Evolutionary conservation across 148 eudicot genomes (phyloP).

Genomic region (Oxyria digyna): DNA sequence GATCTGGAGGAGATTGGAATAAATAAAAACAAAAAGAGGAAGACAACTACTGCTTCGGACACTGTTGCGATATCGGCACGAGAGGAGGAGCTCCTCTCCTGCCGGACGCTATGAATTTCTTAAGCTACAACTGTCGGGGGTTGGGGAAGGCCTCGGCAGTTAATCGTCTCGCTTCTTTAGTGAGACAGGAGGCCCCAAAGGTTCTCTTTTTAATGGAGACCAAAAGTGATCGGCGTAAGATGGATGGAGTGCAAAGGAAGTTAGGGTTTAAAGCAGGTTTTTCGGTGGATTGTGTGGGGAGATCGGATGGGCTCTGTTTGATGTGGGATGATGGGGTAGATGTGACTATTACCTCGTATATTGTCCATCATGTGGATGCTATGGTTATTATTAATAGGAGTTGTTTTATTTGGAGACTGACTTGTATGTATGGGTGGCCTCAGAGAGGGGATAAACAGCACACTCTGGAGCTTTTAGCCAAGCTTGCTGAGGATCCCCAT

Average conservation of each 20-base stretch:
- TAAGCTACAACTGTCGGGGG: too few species aligned
- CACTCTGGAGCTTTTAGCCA: background rate
- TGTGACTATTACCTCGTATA: background rate
- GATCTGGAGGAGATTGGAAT: background rate
- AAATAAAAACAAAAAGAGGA: too few species aligned
- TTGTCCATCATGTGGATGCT: background rate
- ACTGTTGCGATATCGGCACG: too few species aligned
- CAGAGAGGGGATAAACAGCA: background rate
- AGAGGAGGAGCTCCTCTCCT: too few species aligned
- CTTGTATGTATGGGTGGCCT: background rate
- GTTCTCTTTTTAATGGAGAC: background rate
- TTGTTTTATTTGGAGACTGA: background rate
- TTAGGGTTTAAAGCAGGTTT: background rate
- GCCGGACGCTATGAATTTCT: too few species aligned
- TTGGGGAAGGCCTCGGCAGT: too few species aligned
- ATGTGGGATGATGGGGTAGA: background rate
- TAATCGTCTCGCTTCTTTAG: too few species aligned
- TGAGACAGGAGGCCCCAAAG: too few species aligned
- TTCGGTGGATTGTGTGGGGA: background rate
- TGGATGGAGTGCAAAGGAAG: background rate
- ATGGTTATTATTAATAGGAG: background rate
- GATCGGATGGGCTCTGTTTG: background rate
- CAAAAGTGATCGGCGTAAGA: background rate
- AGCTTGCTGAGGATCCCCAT: too few species aligned
- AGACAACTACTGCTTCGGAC: too few species aligned